Evolutionary conservation across 805 yeast genomes (phyloP).

Genomic region (Zygosaccharomyces bisporus): DNA sequence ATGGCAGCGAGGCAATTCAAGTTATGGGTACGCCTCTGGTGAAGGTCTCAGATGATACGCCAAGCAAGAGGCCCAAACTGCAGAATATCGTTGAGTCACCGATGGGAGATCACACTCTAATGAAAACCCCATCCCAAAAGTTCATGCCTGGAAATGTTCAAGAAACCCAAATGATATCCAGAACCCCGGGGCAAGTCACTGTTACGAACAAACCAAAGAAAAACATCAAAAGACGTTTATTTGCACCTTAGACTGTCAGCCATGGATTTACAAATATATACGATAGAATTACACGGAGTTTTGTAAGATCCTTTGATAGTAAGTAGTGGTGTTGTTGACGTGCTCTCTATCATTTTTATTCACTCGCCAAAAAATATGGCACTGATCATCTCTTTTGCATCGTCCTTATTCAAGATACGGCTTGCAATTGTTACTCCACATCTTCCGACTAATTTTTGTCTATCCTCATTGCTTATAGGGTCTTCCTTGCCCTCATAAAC

Average conservation of each 20-base stretch:
- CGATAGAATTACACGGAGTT: constrained; percentile 9
- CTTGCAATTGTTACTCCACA: constrained; percentile 59
- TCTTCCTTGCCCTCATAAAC: constrained; percentile 37
- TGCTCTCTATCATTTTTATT: neutral
- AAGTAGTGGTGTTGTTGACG: neutral
- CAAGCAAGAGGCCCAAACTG: constrained; percentile 16
- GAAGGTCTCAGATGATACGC: constrained; percentile 20
- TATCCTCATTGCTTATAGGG: constrained; percentile 37
- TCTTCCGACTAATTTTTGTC: constrained; percentile 47
- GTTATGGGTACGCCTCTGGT: constrained; percentile 34
- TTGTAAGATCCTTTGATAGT: neutral
- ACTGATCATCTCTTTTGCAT: constrained; percentile 48
- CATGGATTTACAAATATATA: neutral
- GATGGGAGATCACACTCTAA: neutral
- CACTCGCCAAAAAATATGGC: constrained; percentile 74
- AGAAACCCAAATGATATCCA: neutral
- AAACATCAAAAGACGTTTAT: constrained; percentile 36
- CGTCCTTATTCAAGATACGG: constrained; percentile 44
- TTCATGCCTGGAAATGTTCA: neutral
- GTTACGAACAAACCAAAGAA: constrained; percentile 12
- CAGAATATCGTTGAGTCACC: constrained; percentile 32
- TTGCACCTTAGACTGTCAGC: constrained; percentile 31
- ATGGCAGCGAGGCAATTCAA: constrained; percentile 17
- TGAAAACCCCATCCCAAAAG: neutral
- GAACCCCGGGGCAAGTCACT: neutral